Conservation (phyloP, 352 stramenopile genomes). For the Phytophthora fragariaefolia region DNA sequence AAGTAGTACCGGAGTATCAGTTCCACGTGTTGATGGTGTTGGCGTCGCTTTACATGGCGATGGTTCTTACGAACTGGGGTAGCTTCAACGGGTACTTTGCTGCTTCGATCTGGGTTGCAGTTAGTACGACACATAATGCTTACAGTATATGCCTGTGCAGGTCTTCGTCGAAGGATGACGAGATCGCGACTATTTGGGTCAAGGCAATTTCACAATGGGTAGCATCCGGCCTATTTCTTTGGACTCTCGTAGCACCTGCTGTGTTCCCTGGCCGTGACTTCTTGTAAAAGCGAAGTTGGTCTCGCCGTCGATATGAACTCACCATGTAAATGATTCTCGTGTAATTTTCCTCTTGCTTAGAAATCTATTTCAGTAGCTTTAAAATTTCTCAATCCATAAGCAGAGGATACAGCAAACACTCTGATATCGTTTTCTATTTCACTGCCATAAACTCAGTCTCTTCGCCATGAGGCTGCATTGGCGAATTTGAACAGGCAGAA, state of each 20-base stretch:
- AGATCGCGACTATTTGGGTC: slow-evolving; percentile 94
- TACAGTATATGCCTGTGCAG: slow-evolving; percentile 21
- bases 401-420: background rate
- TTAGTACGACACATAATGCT: background rate
- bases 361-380: no score
- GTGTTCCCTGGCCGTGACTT: slow-evolving; percentile 95
- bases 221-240: slow-evolving; percentile 91
- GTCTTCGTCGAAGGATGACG: slow-evolving; percentile 49
- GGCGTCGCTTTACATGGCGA: slow-evolving; percentile 83
- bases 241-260: slow-evolving; percentile 93
- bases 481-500: no score
- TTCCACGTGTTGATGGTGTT: slow-evolving; percentile 82
- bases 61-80: slow-evolving; percentile 84
- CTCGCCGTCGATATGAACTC: no score
- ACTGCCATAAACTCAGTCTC: no score
- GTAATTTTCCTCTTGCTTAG: no score
- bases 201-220: slow-evolving; percentile 94
- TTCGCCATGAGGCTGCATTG: no score
- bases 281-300: slow-evolving; percentile 31
- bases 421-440: background rate
- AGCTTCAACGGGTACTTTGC: slow-evolving; percentile 60
- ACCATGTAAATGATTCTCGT: no score
- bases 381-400: slow-evolving; percentile 10
- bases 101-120: no score
- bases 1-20: slow-evolving; percentile 66